These are phyloP conservation scores for Peronosclerospora sorghi DNA, from an alignment of 352 stramenopile species.

Conservation along the genomic window DNA sequence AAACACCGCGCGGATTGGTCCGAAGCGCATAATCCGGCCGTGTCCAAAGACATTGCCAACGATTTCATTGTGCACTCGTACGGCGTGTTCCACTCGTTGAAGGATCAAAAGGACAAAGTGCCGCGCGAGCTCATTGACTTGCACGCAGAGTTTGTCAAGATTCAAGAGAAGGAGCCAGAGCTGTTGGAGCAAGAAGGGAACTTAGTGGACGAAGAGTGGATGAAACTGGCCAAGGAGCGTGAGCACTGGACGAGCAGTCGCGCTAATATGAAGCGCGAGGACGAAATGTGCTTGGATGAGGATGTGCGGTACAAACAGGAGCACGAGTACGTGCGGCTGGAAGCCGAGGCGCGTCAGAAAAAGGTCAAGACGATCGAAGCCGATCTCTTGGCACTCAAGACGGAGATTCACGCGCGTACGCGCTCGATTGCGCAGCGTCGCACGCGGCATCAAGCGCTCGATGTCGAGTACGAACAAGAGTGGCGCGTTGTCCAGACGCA, in stretches of 20 bases:
- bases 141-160: conserved; percentile 69
- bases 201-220: conserved; percentile 79
- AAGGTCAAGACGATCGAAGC: conserved; percentile 78
- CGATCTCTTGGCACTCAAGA: conserved; percentile 67
- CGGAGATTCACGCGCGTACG: conserved; percentile 59
- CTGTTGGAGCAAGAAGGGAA: conserved; percentile 78
- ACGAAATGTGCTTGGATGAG: conserved; percentile 80
- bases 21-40: conserved; percentile 76
- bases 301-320: conserved; percentile 77
- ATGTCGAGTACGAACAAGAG: conserved; percentile 79
- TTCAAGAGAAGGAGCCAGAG: conserved; percentile 69
- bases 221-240: conserved; percentile 81
- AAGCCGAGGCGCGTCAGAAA: conserved; percentile 62
- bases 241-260: conserved; percentile 83
- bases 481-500: conserved; percentile 65
- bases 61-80: conserved; percentile 83
- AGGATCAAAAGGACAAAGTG: conserved; percentile 41
- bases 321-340: conserved; percentile 72
- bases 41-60: conserved; percentile 83
- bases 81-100: conserved; percentile 60
- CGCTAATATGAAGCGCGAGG: conserved; percentile 84
- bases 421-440: conserved; percentile 67
- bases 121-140: conserved; percentile 63
- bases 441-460: conserved; percentile 54
- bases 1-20: conserved; percentile 82